Conservation (phyloP, 495 filamentous ascomycete species). For the Parathielavia hyrcaniae region DNA sequence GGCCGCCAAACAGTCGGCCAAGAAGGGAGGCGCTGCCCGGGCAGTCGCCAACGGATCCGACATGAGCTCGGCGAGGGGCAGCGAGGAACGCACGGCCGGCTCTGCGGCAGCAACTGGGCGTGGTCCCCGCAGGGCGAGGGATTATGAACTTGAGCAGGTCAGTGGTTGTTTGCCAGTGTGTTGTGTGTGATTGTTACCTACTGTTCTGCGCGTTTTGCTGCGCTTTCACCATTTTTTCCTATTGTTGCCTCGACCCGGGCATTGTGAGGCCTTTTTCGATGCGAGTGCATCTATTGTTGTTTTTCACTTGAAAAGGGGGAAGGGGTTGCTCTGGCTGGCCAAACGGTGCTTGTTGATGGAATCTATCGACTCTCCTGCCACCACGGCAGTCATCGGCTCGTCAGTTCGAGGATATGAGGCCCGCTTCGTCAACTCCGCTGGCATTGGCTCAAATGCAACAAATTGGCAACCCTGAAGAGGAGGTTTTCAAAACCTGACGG, state of each 20-base stretch:
- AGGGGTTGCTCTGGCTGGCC: background rate
- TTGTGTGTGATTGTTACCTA: conserved; percentile 3
- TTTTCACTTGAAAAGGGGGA: background rate
- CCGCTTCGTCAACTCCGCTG: background rate
- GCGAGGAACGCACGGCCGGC: conserved; percentile 74
- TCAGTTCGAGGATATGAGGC: background rate
- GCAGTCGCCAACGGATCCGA: conserved; percentile 53
- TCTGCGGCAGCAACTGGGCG: conserved; percentile 57
- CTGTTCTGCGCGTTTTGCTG: background rate
- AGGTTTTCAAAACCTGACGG: background rate
- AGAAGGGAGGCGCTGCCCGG: conserved; percentile 54
- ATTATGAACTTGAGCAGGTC: conserved; percentile 83
- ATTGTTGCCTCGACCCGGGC: background rate
- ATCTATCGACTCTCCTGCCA: background rate
- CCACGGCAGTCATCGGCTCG: background rate
- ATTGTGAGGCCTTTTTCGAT: background rate
- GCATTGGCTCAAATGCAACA: background rate
- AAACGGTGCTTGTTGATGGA: background rate
- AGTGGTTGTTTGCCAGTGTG: conserved; percentile 33
- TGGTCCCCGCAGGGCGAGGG: conserved; percentile 60
- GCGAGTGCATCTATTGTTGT: conserved; percentile 6
- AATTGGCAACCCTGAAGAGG: background rate
- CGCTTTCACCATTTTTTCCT: too few species aligned
- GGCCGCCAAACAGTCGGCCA: conserved; percentile 39
- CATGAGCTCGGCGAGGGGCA: conserved; percentile 71